Evolutionary conservation across 225 moss, liverwort and hornwort species (phyloP).

Genomic region (Lunularia cruciata): DNA sequence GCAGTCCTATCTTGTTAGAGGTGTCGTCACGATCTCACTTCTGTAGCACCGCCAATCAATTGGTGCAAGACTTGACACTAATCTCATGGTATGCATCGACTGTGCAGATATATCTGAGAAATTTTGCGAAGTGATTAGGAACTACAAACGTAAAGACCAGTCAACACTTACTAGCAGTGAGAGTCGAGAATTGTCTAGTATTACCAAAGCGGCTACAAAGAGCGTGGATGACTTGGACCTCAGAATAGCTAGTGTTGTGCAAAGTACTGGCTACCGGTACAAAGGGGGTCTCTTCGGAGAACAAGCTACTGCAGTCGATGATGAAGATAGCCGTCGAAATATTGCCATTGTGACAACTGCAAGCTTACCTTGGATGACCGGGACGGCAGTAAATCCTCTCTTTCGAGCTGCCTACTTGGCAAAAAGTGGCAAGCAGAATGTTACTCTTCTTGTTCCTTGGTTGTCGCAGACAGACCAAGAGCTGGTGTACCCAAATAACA

Average conservation of each 20-base stretch:
- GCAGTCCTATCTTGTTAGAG: too few relatives aligned
- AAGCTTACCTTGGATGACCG: slow-evolving; percentile 99
- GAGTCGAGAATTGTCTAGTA: slow-evolving; percentile 32
- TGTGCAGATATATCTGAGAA: slow-evolving; percentile 93
- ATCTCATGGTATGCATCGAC: too few relatives aligned
- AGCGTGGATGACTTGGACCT: slow-evolving; percentile 72
- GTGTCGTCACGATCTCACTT: too few relatives aligned
- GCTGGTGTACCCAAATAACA: slow-evolving; percentile 84
- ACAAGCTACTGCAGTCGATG: slow-evolving; percentile 47
- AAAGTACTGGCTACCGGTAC: slow-evolving; percentile 94
- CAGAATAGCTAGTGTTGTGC: slow-evolving; percentile 88
- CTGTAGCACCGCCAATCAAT: too few relatives aligned
- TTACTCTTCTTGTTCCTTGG: slow-evolving; percentile 95
- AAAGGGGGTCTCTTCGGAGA: slow-evolving; percentile 92
- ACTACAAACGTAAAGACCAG: slow-evolving; percentile 83
- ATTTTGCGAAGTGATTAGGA: slow-evolving; percentile 80
- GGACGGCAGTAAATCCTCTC: slow-evolving; percentile 94
- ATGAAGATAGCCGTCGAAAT: slow-evolving; percentile 57
- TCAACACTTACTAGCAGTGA: slow-evolving; percentile 28
- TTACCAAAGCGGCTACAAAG: slow-evolving; percentile 46
- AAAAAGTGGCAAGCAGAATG: slow-evolving; percentile 82
- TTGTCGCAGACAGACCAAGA: slow-evolving; percentile 86
- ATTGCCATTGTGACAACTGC: slow-evolving; percentile 96
- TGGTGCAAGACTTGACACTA: too few relatives aligned
- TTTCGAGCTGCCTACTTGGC: slow-evolving; percentile 96